A percentile compares a stretch with the other conserved stretches of the same genome.
phyloP scores from a whole-genome alignment of 2,329 filamentous ascomycete genomes.

The Penicillium sp. region DNA sequence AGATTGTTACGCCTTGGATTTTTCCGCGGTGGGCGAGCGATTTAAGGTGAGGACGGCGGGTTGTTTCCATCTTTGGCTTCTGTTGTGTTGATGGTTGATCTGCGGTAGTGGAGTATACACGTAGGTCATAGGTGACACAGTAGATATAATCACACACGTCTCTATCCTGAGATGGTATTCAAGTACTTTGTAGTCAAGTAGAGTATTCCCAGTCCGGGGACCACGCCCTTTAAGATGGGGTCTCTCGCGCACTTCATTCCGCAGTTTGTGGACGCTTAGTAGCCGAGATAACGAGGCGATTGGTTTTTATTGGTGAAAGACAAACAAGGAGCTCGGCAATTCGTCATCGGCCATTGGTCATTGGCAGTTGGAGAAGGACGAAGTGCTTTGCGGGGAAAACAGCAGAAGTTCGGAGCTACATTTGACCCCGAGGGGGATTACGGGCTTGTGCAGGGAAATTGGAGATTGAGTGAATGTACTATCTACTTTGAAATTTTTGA shows the following conservation, averaged over 20 bases:
- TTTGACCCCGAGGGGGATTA: background rate
- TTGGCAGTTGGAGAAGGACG: background rate
- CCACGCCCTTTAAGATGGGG: background rate
- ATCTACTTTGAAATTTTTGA: background rate
- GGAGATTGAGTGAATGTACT: background rate
- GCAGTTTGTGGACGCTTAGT: conserved; percentile 5
- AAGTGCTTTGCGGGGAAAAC: background rate
- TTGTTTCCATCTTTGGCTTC: conserved; percentile 20
- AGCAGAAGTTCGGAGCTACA: background rate
- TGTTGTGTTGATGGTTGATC: background rate
- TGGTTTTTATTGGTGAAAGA: conserved; percentile 12
- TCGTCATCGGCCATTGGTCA: background rate
- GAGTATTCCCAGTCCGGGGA: background rate
- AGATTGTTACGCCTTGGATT: conserved; percentile 44
- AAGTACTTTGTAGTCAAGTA: background rate
- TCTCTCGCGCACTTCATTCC: conserved; percentile 6
- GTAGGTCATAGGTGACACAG: no score
- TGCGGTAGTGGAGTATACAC: background rate
- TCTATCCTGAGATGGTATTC: background rate
- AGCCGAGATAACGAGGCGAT: conserved; percentile 12
- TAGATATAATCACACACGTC: background rate
- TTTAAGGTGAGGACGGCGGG: conserved; percentile 17
- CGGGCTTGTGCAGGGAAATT: background rate
- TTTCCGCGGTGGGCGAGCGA: conserved; percentile 37
- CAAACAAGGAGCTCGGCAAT: conserved; percentile 16